Base-by-base conservation (phyloP, 1,284 basidiomycete species). In the Marasmius fiardii region DNA sequence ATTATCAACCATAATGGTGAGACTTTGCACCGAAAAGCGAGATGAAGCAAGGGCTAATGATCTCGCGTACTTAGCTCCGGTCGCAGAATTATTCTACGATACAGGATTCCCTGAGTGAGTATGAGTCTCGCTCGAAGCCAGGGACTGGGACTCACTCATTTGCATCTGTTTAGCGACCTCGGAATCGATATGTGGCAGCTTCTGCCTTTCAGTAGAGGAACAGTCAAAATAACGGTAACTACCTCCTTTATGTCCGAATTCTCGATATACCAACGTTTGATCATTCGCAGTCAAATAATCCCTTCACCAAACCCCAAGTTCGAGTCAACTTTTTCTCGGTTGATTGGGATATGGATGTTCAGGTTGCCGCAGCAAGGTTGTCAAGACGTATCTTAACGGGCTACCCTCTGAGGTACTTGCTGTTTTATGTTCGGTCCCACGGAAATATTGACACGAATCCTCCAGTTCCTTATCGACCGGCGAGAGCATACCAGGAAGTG, bases 171-270 rank as follows among this genome's bases (percentile, higher is more conserved):
- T 55, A 77, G 76, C 52, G 72, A 65, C 28, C 56, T 81, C 20
- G 78, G 78, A 2, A 75, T 82, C 53, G 68, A 74, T 58, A 73
- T 77, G 67, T 83, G 81, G 80, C 73, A 74, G 52, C 71, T 83
- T 10, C 72, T 83, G 7, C 80, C 80, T 2, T 83, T 82, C 68
- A 78, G 76, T 64, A 67, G 80, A 28, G 81, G 81, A 12, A 74
- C 64, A 37, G 77, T 83, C 48, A 70, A 71, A 50, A 78, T 82
- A 62, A 74, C 66, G 24, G 78, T 80, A 37, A 14, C 69, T 55
- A 4, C 34, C 18, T 20, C 35, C 10, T 28, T 34, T 10, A 8
- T 26, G 34, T 10, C 11, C 24, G 2, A 23, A 34, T 45, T n/a
- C 26, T 34, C 21, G 43, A 11, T 35, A 16, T 44, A 49, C 31